Conservation (phyloP, 768 basidiomycete species). For the Tremella mesenterica region DNA sequence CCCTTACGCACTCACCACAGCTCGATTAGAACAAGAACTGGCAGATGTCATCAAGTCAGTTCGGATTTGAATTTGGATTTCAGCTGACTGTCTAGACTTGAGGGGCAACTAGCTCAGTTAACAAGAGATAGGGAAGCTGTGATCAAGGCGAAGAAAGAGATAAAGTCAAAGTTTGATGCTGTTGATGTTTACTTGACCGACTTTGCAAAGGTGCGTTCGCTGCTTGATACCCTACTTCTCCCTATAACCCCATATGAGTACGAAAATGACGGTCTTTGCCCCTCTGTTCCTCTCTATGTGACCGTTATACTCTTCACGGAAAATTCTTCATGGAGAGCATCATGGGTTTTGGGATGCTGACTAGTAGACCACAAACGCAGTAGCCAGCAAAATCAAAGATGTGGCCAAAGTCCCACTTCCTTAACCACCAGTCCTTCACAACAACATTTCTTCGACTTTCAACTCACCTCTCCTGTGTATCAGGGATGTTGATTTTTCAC, state of each 20-base stretch:
- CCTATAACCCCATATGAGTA: too few relatives aligned
- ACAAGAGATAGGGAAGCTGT: constrained; percentile 30
- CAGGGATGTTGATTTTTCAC: background rate
- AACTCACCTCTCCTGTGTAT: background rate
- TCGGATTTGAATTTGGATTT: background rate
- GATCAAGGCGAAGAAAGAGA: constrained; percentile 31
- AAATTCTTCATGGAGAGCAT: too few relatives aligned
- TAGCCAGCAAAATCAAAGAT: constrained; percentile 24
- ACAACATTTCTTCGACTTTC: background rate
- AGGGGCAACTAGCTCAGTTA: constrained; percentile 19
- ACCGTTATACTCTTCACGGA: too few relatives aligned
- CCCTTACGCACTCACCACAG: constrained; percentile 25
- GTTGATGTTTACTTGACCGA: constrained; percentile 27
- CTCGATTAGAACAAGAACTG: constrained; percentile 26
- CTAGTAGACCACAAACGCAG: constrained; percentile 18
- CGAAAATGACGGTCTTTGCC: too few relatives aligned
- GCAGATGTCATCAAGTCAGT: constrained; percentile 25
- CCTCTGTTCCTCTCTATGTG: too few relatives aligned
- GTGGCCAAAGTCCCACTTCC: constrained; percentile 12
- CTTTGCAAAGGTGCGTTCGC: constrained; percentile 23
- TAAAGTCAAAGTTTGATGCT: constrained; percentile 32
- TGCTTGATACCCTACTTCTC: background rate
- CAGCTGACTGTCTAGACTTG: constrained; percentile 19
- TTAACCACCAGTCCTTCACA: background rate
- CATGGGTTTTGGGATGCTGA: too few relatives aligned